Conservation (phyloP, 345 rosid species). For the Euclidium syriacum region DNA sequence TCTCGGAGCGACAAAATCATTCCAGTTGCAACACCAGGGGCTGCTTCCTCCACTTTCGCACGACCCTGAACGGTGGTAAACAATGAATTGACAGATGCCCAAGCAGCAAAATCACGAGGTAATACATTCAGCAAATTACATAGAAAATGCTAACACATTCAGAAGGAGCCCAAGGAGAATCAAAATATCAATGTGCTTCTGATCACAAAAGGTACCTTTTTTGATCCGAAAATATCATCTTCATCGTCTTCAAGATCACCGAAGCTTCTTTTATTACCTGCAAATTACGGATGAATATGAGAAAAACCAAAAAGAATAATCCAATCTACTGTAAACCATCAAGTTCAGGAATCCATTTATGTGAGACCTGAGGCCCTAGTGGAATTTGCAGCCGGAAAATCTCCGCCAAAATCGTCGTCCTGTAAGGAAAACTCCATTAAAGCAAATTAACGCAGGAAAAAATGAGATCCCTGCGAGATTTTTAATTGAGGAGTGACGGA, state of each 20-base stretch:
- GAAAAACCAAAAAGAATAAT: not conserved
- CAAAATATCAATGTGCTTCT: not conserved
- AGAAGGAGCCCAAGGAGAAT: not conserved
- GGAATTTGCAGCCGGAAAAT: constrained; percentile 46
- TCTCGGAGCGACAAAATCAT: constrained; percentile 88
- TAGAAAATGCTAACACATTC: not conserved
- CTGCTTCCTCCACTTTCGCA: constrained; percentile 66
- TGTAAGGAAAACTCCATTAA: constrained; percentile 31
- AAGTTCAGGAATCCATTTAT: not conserved
- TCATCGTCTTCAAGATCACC: constrained; percentile 90
- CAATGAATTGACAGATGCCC: not conserved
- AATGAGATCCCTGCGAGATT: not conserved
- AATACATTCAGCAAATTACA: not conserved
- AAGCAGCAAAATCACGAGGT: not conserved
- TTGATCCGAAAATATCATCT: constrained; percentile 79
- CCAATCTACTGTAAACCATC: not conserved
- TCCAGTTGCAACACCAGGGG: constrained; percentile 69
- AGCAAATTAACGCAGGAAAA: not conserved
- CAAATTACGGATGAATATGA: not conserved
- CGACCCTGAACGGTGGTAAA: constrained; percentile 37
- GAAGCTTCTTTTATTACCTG: constrained; percentile 73
- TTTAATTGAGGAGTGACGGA: not conserved
- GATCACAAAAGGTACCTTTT: constrained; percentile 43
- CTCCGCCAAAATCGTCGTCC: constrained; percentile 96
- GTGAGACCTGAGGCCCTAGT: constrained; percentile 48